Evolutionary conservation across 352 stramenopile genomes (phyloP).

Genomic region (Phytophthora colocasiae): DNA sequence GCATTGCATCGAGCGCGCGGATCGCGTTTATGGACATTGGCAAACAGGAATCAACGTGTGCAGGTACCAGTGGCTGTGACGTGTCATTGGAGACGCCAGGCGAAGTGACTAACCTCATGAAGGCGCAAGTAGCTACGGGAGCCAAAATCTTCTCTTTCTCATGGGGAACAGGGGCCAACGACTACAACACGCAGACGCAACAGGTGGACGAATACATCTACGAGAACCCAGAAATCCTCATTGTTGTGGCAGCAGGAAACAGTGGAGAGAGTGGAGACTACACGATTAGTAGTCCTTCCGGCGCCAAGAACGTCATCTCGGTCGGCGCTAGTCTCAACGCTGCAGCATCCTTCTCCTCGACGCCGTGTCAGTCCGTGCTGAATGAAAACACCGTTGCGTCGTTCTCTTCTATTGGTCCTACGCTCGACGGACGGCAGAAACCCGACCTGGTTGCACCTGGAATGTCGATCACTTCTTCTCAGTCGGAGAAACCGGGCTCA

Average conservation of each 20-base stretch:
- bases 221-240: conserved; percentile 78
- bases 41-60: conserved; percentile 51
- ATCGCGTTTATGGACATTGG: conserved; percentile 92
- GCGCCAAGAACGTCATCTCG: conserved; percentile 88
- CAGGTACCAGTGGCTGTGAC: conserved; percentile 43
- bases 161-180: conserved; percentile 66
- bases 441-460: conserved; percentile 81
- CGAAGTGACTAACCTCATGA: conserved; percentile 60
- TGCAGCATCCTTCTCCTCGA: conserved; percentile 53
- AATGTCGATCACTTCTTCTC: conserved; percentile 72
- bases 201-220: conserved; percentile 79
- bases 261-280: conserved; percentile 66
- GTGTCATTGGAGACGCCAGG: conserved; percentile 57
- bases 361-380: conserved; percentile 52
- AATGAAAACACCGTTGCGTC: conserved; percentile 74
- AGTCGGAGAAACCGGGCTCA: conserved; percentile 56
- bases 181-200: conserved; percentile 67
- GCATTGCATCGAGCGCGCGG: conserved; percentile 80
- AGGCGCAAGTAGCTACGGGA: conserved; percentile 57
- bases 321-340: conserved; percentile 79
- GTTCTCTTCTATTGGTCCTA: conserved; percentile 78
- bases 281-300: conserved; percentile 71
- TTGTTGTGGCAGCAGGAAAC: conserved; percentile 87
- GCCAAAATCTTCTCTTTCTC: conserved; percentile 78
- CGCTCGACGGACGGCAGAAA: conserved; percentile 75